Conservation (phyloP, 2,329 filamentous ascomycete genomes). For the Massarina eburnea region DNA sequence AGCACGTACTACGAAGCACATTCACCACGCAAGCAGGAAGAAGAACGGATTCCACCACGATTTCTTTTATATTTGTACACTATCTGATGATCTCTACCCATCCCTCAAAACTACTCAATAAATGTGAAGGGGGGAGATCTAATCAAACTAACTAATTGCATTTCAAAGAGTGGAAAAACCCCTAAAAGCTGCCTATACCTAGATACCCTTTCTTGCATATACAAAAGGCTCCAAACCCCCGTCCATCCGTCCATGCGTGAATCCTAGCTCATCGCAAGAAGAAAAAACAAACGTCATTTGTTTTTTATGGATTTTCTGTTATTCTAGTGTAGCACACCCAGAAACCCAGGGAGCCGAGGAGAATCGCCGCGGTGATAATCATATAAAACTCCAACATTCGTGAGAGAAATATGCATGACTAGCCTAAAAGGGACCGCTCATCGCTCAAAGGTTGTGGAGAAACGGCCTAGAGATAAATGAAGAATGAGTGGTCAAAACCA, state of each 20-base stretch:
- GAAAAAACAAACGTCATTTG: conserved; percentile 29
- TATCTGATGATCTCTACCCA: conserved; percentile 40
- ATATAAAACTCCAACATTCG: conserved; percentile 18
- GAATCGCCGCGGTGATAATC: conserved; percentile 7
- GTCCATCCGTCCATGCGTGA: background rate
- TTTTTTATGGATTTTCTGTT: conserved; percentile 39
- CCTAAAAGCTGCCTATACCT: no score
- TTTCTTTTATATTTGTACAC: conserved; percentile 29
- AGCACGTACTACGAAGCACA: no score
- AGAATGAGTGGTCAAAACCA: conserved; percentile 12
- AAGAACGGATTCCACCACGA: conserved; percentile 16
- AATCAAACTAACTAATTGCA: conserved; percentile 2
- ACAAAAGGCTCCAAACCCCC: no score
- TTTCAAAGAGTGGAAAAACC: background rate
- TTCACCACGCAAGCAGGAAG: background rate
- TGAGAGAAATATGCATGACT: conserved; percentile 11
- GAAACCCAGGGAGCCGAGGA: conserved; percentile 5
- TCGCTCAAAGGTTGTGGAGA: background rate
- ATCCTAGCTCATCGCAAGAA: background rate
- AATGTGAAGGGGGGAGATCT: conserved; percentile 37
- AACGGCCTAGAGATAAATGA: conserved; percentile 5
- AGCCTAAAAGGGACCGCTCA: background rate
- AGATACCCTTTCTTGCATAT: no score
- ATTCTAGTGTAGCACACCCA: conserved; percentile 15
- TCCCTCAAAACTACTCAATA: conserved; percentile 10